These are phyloP conservation scores for Leishmania braziliensis DNA, from an alignment of 208 protist genomes.

Conservation along the genomic window DNA sequence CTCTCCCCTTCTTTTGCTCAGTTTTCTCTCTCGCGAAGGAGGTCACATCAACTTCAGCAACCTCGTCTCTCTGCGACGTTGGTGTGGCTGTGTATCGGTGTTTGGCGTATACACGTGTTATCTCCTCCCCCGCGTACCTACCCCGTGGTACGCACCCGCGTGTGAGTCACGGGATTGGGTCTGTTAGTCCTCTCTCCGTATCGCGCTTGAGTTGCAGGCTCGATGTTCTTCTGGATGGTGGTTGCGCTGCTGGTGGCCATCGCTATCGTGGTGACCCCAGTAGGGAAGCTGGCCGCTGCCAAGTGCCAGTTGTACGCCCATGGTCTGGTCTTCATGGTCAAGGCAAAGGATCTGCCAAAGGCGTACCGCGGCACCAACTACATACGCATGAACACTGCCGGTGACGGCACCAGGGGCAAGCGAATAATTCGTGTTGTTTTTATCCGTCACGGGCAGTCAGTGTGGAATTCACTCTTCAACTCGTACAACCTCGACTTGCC, in stretches of 20 bases:
- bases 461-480: slow-evolving; percentile 95
- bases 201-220: background rate
- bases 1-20: background rate
- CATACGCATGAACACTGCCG: slow-evolving; percentile 44
- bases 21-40: background rate
- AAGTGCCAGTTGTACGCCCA: slow-evolving; percentile 63
- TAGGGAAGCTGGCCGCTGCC: slow-evolving; percentile 41
- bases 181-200: background rate
- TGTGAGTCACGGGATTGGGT: background rate
- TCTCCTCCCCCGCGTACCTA: background rate
- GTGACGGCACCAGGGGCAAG: slow-evolving; percentile 39
- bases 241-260: slow-evolving; percentile 56
- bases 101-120: background rate
- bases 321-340: slow-evolving; percentile 63
- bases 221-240: slow-evolving; percentile 82
- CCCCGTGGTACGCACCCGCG: background rate
- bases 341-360: slow-evolving; percentile 75
- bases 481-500: slow-evolving; percentile 60
- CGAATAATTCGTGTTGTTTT: slow-evolving; percentile 89
- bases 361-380: slow-evolving; percentile 71
- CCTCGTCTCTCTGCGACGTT: background rate
- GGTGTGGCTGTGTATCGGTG: background rate
- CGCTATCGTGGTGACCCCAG: slow-evolving; percentile 43
- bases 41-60: background rate
- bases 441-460: slow-evolving; percentile 91